These are phyloP conservation scores for Mortierella sp. DNA, from an alignment of 371 early-diverging fungal species.

Conservation along the genomic window DNA sequence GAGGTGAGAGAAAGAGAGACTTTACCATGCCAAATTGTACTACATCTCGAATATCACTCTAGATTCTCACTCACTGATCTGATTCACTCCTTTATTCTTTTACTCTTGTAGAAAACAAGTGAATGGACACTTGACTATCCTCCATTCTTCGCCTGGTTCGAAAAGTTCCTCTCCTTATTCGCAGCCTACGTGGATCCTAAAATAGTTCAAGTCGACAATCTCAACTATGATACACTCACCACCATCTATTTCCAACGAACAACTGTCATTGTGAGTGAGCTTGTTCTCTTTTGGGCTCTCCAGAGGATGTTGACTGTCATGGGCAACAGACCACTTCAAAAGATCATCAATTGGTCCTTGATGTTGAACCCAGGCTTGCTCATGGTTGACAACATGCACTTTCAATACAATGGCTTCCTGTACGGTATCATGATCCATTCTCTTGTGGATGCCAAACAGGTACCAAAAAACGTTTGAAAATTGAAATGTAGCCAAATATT, in stretches of 20 bases:
- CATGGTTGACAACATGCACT: slow-evolving; percentile 94
- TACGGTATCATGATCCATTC: slow-evolving; percentile 91
- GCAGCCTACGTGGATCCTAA: slow-evolving; percentile 78
- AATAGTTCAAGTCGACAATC: slow-evolving; percentile 81
- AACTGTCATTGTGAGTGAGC: slow-evolving; percentile 86
- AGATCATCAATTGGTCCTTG: slow-evolving; percentile 58
- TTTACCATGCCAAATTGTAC: background rate
- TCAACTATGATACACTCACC: slow-evolving; percentile 72
- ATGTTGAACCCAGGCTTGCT: slow-evolving; percentile 90
- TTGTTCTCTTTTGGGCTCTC: slow-evolving; percentile 80
- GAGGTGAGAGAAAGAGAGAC: no score
- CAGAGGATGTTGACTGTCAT: slow-evolving; percentile 53
- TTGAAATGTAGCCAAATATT: background rate
- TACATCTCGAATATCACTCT: background rate
- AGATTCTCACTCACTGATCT: background rate
- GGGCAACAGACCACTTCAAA: slow-evolving; percentile 54
- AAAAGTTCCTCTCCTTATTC: slow-evolving; percentile 77
- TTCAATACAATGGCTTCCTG: slow-evolving; percentile 97
- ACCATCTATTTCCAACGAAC: slow-evolving; percentile 90
- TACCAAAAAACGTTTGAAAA: slow-evolving; percentile 26
- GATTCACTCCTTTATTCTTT: background rate
- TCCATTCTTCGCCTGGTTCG: slow-evolving; percentile 98
- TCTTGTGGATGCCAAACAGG: slow-evolving; percentile 80
- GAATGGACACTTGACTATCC: slow-evolving; percentile 99
- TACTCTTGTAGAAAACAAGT: slow-evolving; percentile 80